These are phyloP conservation scores for Beauveria sp. DNA, from an alignment of 2,329 filamentous ascomycete species.

Conservation along the genomic window DNA sequence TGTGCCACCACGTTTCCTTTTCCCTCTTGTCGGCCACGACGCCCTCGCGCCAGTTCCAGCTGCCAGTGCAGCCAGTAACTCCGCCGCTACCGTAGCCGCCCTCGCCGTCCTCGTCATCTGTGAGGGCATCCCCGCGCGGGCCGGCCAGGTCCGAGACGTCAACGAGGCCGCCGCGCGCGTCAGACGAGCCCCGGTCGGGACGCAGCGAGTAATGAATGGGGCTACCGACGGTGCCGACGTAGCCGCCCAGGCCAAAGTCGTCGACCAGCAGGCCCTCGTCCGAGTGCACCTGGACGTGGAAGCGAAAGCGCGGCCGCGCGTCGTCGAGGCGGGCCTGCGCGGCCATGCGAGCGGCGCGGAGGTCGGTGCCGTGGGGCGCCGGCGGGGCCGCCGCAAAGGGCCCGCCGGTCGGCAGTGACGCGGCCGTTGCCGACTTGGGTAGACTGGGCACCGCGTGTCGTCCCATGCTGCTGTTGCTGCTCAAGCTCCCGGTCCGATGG, in stretches of 20 bases:
- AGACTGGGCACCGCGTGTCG: slow-evolving; percentile 11
- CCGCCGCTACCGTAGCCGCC: not conserved
- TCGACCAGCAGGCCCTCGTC: slow-evolving; percentile 44
- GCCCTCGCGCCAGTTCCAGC: slow-evolving; percentile 36
- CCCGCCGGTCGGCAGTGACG: slow-evolving; percentile 20
- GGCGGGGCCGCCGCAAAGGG: slow-evolving; percentile 10
- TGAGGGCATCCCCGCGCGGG: slow-evolving; percentile 34
- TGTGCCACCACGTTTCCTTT: slow-evolving; percentile 43
- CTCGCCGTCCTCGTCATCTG: slow-evolving; percentile 13
- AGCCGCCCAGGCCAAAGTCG: slow-evolving; percentile 49
- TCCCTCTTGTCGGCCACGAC: slow-evolving; percentile 36
- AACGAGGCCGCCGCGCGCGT: slow-evolving; percentile 49
- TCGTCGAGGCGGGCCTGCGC: slow-evolving; percentile 59
- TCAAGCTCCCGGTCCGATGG: slow-evolving; percentile 10
- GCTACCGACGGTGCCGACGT: slow-evolving; percentile 52
- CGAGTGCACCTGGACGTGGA: slow-evolving; percentile 50
- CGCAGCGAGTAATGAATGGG: slow-evolving; percentile 52
- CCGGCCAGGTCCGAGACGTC: slow-evolving; percentile 43
- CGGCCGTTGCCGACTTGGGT: slow-evolving; percentile 28
- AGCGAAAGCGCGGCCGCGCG: slow-evolving; percentile 44
- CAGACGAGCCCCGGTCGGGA: slow-evolving; percentile 48
- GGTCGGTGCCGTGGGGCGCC: slow-evolving; percentile 32
- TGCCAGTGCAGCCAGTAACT: slow-evolving; percentile 31
- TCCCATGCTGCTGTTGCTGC: not conserved
- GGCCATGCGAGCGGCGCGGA: slow-evolving; percentile 47